Conservation (phyloP, 2,329 filamentous ascomycete genomes). For the Trichoderma sp. region DNA sequence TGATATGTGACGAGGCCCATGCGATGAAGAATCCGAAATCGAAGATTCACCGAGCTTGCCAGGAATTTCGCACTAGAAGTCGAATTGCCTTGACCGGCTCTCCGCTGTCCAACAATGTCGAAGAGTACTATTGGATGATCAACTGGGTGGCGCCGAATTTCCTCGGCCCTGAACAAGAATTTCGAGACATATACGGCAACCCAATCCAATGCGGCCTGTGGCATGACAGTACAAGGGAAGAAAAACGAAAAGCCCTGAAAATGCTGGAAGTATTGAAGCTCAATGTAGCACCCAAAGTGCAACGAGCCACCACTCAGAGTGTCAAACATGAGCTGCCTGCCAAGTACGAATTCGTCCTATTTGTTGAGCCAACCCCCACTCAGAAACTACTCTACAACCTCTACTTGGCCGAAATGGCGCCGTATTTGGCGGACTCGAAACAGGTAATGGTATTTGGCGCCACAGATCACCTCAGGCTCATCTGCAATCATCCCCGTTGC, state of each 20-base stretch:
- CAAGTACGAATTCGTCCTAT: constrained; percentile 82
- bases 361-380: constrained; percentile 63
- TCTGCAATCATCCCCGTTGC: constrained; percentile 53
- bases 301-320: constrained; percentile 67
- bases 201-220: constrained; percentile 74
- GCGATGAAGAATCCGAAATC: constrained; percentile 65
- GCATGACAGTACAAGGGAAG: constrained; percentile 54
- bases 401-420: constrained; percentile 38
- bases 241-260: constrained; percentile 61
- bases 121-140: constrained; percentile 84
- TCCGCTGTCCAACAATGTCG: constrained; percentile 78
- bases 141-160: constrained; percentile 82
- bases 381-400: constrained; percentile 63
- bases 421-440: background rate
- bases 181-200: constrained; percentile 65
- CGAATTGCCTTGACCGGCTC: constrained; percentile 86
- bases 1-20: constrained; percentile 86
- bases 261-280: constrained; percentile 68
- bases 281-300: constrained; percentile 73
- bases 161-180: constrained; percentile 66
- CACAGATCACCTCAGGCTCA: constrained; percentile 41
- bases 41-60: constrained; percentile 52
- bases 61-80: constrained; percentile 61
- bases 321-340: constrained; percentile 65
- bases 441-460: constrained; percentile 34